Evolutionary conservation across 2,329 filamentous ascomycete genomes (phyloP), one percentile per base, ranked within the genome.

Genomic region (Dactylellina leptospora): DNA sequence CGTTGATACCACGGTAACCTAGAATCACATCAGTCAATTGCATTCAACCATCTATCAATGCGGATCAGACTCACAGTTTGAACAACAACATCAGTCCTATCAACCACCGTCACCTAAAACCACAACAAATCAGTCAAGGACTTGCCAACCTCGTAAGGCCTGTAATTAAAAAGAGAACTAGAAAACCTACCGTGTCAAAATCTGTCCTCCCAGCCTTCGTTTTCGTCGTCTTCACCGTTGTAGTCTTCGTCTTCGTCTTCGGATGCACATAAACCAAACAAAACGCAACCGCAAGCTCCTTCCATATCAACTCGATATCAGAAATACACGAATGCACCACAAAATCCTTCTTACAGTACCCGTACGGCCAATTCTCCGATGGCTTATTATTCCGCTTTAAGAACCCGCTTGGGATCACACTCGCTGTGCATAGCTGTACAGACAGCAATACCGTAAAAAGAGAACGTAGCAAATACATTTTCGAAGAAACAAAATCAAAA

Each of bases 251-350:
- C 20, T 40, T 42, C 16, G 51, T 55, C 5, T 3, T 25, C 3
- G 51, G 51, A 9, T 40, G 51, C 20, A 55, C 51, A n/a, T 55
- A 55, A n/a, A 55, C 27, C 16, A 42, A 9, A 42, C 51, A 55
- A 42, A 55, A 55, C 20, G 18, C 33, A 20, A 42, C 20, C 11
- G 51, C 51, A 18, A 55, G 51, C n/a, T 55, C 51, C 20, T 28
- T 55, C 51, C 51, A 55, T 13, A 55, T 55, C 51, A 42, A 55
- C 20, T 55, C 51, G 22, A 55, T 42, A 27, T 55, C 33, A 30
- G 51, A 42, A 55, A 55, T 55, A n/a, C 51, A 55, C 8, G 51
- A 55, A 27, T 55, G 40, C 10, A 55, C 51, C 2, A 10, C 42
- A 2, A 10, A 36, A 27, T 55, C 51, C 8, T 42, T 55, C 22